Base-by-base conservation (phyloP, 2,329 filamentous ascomycete species). In the Talaromyces piceae region DNA sequence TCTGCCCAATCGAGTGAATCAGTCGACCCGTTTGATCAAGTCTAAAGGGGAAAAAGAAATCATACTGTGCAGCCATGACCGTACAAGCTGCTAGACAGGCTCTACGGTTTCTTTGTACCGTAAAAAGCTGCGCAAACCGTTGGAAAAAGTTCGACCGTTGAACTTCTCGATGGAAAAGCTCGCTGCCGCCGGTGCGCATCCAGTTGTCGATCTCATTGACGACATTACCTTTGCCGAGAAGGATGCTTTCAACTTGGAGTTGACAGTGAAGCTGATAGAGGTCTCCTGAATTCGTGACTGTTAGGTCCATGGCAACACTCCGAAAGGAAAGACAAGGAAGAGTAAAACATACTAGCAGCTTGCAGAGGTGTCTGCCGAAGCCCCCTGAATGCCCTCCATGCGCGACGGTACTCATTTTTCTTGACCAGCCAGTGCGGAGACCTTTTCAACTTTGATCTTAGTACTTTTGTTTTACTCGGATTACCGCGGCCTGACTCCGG, bases 261-360 rank as follows among this genome's bases (percentile, higher is more conserved):
- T 58, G 54, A 23, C 46, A 51, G 31, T 60, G 56, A 28, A 60
- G 57, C 30, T 56, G 55, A 45, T 57, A 59, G 7, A 60, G 47
- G 47, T 60, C 58, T 46, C 58, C 53, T 55, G 20, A 16, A 16
- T 25, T 11, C 28, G 41, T 41, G 30, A 27, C 4, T 18, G 4
- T 26, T 22, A 18, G 9, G 26, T 25, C 27, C 12, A n/a, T n/a
- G n/a, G n/a, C n/a, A n/a, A n/a, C n/a, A n/a, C n/a, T n/a, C n/a
- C n/a, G n/a, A n/a, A n/a, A n/a, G 22, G 11, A 18, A 18, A 7
- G 33, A 22, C 1, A 28, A 6, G 12, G 8, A n/a, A 25, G 12
- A 23, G 39, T 22, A 12, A 43, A 22, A 51, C 53, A n/a, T 20
- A 54, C 54, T 51, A 18, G 58, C 56, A 3, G 58, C 57, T 51